Evolutionary conservation across 2,329 filamentous ascomycete genomes (phyloP).

Genomic region (Periconia sp.): DNA sequence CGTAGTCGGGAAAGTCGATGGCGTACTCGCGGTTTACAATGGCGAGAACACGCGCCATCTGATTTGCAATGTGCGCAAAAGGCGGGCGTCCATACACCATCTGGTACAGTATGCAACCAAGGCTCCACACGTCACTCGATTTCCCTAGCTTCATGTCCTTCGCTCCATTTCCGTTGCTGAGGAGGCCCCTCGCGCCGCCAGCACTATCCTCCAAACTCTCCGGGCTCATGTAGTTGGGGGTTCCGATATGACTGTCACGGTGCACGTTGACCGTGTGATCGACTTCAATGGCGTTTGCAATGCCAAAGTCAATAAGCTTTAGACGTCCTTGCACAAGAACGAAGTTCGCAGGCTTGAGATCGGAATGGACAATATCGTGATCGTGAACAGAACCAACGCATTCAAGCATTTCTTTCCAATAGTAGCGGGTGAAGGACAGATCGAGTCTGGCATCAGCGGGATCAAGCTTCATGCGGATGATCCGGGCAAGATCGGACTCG

Average conservation of each 20-base stretch:
- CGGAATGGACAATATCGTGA: conserved; percentile 92
- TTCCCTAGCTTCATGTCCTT: conserved; percentile 97
- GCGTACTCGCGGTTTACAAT: conserved; percentile 79
- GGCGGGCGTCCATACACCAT: conserved; percentile 98
- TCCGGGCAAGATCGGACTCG: conserved; percentile 88
- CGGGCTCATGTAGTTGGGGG: conserved; percentile 98
- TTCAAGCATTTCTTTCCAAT: conserved; percentile 99
- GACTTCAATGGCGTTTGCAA: conserved; percentile 93
- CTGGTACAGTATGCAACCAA: conserved; percentile 96
- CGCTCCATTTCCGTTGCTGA: conserved; percentile 43
- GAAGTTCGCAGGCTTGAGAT: conserved; percentile 97
- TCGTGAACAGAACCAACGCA: conserved; percentile 90
- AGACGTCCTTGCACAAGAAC: conserved; percentile 87
- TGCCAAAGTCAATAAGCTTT: conserved; percentile 98
- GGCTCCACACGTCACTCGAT: conserved; percentile 92
- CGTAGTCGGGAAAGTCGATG: conserved; percentile 74
- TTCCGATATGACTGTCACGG: conserved; percentile 92
- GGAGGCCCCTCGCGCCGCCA: conserved; percentile 56
- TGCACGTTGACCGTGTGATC: conserved; percentile 98
- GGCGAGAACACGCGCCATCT: conserved; percentile 83
- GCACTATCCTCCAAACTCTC: conserved; percentile 92
- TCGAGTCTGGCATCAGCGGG: conserved; percentile 73
- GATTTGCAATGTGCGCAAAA: conserved; percentile 89
- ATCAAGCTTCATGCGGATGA: conserved; percentile 73
- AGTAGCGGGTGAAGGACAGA: conserved; percentile 89